phyloP scores from a whole-genome alignment of 441 rosid species.

The Erodium trifolium region DNA sequence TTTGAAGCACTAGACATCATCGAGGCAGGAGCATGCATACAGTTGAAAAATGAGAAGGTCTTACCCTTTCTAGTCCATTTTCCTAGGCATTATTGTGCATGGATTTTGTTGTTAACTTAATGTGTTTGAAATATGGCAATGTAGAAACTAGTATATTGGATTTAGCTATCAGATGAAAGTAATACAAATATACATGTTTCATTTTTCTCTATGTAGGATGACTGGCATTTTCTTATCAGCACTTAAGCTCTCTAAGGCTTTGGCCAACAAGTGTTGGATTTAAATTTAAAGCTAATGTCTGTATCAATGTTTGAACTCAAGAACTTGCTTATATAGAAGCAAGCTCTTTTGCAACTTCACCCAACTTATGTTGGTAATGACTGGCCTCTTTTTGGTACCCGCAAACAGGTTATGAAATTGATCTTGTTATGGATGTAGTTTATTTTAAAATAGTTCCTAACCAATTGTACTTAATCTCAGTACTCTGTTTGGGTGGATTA shows the following conservation, averaged over 20 bases:
- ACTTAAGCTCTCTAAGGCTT: not conserved
- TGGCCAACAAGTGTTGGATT: not conserved
- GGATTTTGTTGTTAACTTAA: not conserved
- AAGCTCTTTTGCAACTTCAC: not conserved
- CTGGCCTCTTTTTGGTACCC: not conserved
- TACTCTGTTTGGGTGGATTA: not conserved
- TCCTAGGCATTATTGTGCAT: not conserved
- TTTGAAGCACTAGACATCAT: conserved; percentile 77
- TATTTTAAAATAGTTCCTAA: not conserved
- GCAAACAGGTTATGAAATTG: not conserved
- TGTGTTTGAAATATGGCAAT: not conserved
- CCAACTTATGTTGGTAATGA: not conserved
- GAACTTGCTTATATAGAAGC: not conserved
- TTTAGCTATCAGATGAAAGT: not conserved
- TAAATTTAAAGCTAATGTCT: not conserved
- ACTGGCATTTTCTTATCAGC: not conserved
- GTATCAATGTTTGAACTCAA: not conserved
- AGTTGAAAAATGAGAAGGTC: conserved; percentile 71
- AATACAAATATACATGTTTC: not conserved
- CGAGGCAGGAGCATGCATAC: conserved; percentile 75
- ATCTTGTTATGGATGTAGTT: not conserved
- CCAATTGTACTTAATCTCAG: not conserved
- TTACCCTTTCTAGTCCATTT: conserved; percentile 15
- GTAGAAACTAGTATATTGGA: not conserved
- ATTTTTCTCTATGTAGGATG: not conserved